Conservation (phyloP, 2,329 filamentous ascomycete genomes). For the Raffaelea ambrosiae region DNA sequence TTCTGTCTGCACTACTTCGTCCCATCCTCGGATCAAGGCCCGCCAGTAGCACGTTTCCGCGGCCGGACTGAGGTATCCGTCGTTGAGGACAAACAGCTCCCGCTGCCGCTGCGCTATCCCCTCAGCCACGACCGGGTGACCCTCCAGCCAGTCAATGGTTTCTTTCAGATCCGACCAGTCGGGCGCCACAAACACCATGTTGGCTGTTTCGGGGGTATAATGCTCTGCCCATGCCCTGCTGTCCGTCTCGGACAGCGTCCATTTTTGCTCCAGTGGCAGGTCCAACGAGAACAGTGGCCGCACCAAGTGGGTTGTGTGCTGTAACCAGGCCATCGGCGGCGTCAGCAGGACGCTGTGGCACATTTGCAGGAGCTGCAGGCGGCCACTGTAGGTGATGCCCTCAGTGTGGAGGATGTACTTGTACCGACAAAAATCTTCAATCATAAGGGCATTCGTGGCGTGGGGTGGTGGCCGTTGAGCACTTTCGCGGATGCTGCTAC, state of each 20-base stretch:
- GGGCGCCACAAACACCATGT: slow-evolving; percentile 33
- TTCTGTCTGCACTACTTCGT: slow-evolving; percentile 20
- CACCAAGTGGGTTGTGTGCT: slow-evolving; percentile 35
- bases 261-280: slow-evolving; percentile 23
- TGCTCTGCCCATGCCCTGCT: too few species aligned
- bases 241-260: slow-evolving; percentile 9
- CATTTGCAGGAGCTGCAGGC: slow-evolving; percentile 36
- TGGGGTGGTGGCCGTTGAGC: too few species aligned
- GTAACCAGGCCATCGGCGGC: slow-evolving; percentile 34
- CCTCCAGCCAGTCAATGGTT: slow-evolving; percentile 31
- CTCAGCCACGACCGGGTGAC: slow-evolving; percentile 26
- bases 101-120: slow-evolving; percentile 34
- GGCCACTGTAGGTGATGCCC: slow-evolving; percentile 38
- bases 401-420: slow-evolving; percentile 40
- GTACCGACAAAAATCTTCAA: slow-evolving; percentile 38
- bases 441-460: slow-evolving; percentile 28
- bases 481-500: too few species aligned
- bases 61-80: slow-evolving; percentile 32
- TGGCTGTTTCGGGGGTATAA: slow-evolving; percentile 19
- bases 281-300: slow-evolving; percentile 33
- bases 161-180: slow-evolving; percentile 37
- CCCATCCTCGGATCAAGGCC: slow-evolving; percentile 34
- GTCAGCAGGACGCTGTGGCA: slow-evolving; percentile 35
- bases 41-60: slow-evolving; percentile 42
- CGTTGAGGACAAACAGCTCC: slow-evolving; percentile 24